A percentile compares a stretch with the other conserved stretches of the same genome.
Conservation (phyloP, 2,329 filamentous ascomycete genomes). For the Hymenoscyphus fraxineus region DNA sequence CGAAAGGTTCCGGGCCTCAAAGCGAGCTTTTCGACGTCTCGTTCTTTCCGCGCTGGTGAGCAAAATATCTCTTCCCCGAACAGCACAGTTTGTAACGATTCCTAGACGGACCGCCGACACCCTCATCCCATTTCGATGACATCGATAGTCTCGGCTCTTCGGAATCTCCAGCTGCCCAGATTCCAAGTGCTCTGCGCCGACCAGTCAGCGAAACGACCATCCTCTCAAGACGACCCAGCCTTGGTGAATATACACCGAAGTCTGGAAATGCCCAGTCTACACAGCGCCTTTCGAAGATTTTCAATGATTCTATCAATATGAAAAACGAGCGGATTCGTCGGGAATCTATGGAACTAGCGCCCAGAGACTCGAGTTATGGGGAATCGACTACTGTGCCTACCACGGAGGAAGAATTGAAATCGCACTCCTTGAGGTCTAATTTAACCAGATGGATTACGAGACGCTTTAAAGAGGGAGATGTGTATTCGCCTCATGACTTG, state of each 20-base stretch:
- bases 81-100: not conserved
- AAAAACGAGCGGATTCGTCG: not conserved
- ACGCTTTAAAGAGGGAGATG: constrained; percentile 71
- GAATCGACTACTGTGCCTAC: not conserved
- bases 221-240: not conserved
- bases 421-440: constrained; percentile 40
- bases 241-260: not conserved
- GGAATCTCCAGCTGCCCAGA: not conserved
- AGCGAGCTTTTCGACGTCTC: constrained; percentile 30
- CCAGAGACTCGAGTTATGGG: not conserved
- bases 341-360: not conserved
- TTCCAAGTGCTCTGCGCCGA: not conserved
- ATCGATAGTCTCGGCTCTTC: not conserved
- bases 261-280: not conserved
- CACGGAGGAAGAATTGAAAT: constrained; percentile 12
- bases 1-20: constrained; percentile 13
- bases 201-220: not conserved
- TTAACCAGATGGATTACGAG: constrained; percentile 64
- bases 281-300: not conserved
- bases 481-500: constrained; percentile 89
- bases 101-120: not conserved
- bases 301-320: not conserved
- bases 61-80: not conserved
- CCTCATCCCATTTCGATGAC: not conserved
- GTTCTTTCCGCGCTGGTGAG: constrained; percentile 25